A percentile compares a stretch with the other conserved stretches of the same genome.
phyloP scores from a whole-genome alignment of 176 grass and related monocot species.

The Oryza brachyantha region DNA sequence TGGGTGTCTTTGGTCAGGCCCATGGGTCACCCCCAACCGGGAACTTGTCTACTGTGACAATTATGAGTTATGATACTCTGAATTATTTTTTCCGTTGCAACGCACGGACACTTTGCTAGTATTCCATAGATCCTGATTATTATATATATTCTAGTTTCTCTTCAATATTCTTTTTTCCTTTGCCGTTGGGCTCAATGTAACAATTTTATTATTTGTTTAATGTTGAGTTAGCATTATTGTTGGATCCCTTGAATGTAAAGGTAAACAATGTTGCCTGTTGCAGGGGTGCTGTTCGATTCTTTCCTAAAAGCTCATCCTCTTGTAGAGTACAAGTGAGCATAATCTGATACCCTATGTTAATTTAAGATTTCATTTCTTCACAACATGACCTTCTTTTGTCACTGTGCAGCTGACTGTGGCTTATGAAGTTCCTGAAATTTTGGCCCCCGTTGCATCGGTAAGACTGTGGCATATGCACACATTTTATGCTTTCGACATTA shows the following conservation, averaged over 20 bases:
- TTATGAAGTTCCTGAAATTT: slow-evolving; percentile 88
- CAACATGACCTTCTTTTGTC: slow-evolving; percentile 13
- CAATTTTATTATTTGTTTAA: not conserved
- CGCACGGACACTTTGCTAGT: too few relatives aligned
- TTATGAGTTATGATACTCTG: too few relatives aligned
- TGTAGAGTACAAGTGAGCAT: slow-evolving; percentile 85
- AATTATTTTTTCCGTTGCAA: too few relatives aligned
- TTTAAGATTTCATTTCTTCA: not conserved
- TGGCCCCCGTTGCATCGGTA: slow-evolving; percentile 82
- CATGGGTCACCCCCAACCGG: too few relatives aligned
- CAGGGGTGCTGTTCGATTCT: slow-evolving; percentile 92
- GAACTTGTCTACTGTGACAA: too few relatives aligned
- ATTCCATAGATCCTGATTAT: not conserved
- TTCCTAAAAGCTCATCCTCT: slow-evolving; percentile 61
- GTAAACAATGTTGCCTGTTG: slow-evolving; percentile 29
- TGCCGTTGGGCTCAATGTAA: too few relatives aligned
- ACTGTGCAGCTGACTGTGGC: slow-evolving; percentile 75
- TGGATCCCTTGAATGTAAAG: not conserved
- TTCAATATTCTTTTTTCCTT: too few relatives aligned
- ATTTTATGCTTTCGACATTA: not conserved
- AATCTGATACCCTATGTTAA: slow-evolving; percentile 4
- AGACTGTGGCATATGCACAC: slow-evolving; percentile 7
- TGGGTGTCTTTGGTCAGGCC: too few relatives aligned
- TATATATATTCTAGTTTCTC: not conserved
- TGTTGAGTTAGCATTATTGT: not conserved